Percentiles rank a stretch among this genome's conserved stretches.
Evolutionary conservation across 2,329 filamentous ascomycete genomes (phyloP).

Genomic region (Bipolaris victoriae): DNA sequence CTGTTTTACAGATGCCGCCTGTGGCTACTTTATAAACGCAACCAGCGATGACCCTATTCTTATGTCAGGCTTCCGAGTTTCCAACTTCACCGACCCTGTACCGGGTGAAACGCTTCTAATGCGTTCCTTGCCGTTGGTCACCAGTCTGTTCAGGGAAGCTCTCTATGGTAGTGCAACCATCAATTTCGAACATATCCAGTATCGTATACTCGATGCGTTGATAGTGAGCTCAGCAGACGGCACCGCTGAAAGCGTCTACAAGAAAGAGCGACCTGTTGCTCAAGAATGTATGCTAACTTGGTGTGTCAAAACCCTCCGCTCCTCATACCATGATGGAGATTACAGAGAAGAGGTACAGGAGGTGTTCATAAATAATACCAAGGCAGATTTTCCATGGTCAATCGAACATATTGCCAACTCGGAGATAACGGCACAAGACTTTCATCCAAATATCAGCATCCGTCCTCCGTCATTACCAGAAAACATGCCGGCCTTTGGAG

Average conservation of each 20-base stretch:
- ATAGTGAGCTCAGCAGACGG: constrained; percentile 19
- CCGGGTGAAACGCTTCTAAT: constrained; percentile 21
- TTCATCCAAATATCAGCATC: constrained; percentile 13
- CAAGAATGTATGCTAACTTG: constrained; percentile 34
- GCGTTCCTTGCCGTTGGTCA: constrained; percentile 24
- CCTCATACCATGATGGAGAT: constrained; percentile 17
- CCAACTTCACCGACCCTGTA: not conserved
- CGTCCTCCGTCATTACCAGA: constrained; percentile 1
- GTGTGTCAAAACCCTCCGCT: constrained; percentile 34
- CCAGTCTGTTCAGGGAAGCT: constrained; percentile 1
- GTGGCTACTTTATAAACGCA: constrained; percentile 36
- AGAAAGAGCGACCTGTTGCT: constrained; percentile 13
- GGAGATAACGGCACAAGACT: not conserved
- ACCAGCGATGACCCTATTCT: constrained; percentile 21
- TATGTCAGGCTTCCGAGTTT: constrained; percentile 25
- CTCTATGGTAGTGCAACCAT: constrained; percentile 25
- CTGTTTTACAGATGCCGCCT: constrained; percentile 17
- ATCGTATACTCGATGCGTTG: constrained; percentile 20
- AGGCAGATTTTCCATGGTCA: constrained; percentile 7
- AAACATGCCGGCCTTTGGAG: constrained; percentile 6
- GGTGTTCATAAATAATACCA: constrained; percentile 5
- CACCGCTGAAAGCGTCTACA: constrained; percentile 14
- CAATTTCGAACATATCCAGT: constrained; percentile 22
- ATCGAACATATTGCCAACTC: not conserved
- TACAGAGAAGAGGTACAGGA: constrained; percentile 25